phyloP scores from a whole-genome alignment of 2,329 filamentous ascomycete species.

The Fusarium incarnatum region DNA sequence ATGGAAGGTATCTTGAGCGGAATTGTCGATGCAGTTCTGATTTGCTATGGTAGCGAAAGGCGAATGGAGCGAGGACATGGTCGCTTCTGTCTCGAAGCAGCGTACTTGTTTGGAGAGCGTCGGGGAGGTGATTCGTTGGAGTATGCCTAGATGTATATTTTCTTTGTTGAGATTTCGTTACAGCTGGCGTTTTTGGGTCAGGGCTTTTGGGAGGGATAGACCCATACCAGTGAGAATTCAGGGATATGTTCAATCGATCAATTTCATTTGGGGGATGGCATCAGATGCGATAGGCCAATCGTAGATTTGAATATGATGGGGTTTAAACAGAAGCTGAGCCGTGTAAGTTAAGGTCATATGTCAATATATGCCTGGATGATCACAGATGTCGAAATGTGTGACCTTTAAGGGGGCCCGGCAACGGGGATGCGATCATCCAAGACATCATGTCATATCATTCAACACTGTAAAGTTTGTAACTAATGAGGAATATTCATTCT shows the following conservation, averaged over 20 bases:
- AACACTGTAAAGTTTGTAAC: background rate
- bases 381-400: background rate
- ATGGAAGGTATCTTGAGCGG: slow-evolving; percentile 90
- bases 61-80: slow-evolving; percentile 74
- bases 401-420: background rate
- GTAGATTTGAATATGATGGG: slow-evolving; percentile 19
- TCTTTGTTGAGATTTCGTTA: slow-evolving; percentile 19
- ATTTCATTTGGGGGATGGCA: background rate
- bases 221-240: slow-evolving; percentile 11
- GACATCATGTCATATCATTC: background rate
- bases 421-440: background rate
- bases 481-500: background rate
- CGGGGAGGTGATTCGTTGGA: slow-evolving; percentile 49
- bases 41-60: slow-evolving; percentile 94
- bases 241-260: slow-evolving; percentile 5
- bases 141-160: slow-evolving; percentile 40
- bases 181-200: slow-evolving; percentile 32
- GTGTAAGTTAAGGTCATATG: background rate
- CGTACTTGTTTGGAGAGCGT: slow-evolving; percentile 84
- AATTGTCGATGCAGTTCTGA: slow-evolving; percentile 86
- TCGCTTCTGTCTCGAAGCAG: slow-evolving; percentile 92
- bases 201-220: slow-evolving; percentile 34
- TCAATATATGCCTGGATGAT: background rate
- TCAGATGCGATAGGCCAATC: background rate
- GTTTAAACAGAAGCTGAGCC: background rate